Evolutionary conservation across 331 rosid species (phyloP).

Genomic region (Rosa hybrid): DNA sequence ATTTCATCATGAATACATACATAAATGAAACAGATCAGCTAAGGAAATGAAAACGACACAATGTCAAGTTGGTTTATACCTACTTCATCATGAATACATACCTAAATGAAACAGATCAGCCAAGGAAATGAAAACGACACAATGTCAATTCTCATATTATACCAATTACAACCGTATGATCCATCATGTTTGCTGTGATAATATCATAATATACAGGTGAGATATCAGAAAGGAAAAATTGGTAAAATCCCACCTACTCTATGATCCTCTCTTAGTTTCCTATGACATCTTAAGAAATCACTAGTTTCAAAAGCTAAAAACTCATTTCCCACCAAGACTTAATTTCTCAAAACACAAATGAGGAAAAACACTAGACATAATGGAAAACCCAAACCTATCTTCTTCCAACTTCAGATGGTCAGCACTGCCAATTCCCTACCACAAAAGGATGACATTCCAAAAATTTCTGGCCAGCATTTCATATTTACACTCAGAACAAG

Average conservation of each 20-base stretch:
- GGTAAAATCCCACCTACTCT: constrained; percentile 61
- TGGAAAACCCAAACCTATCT: constrained; percentile 36
- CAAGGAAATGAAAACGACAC: not conserved
- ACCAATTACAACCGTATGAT: constrained; percentile 49
- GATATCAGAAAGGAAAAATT: constrained; percentile 52
- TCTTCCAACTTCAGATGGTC: constrained; percentile 51
- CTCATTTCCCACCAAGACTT: constrained; percentile 27
- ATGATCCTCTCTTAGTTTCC: constrained; percentile 44
- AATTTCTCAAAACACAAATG: not conserved
- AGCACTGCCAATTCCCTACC: constrained; percentile 37
- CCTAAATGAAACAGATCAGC: not conserved
- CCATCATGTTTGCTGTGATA: constrained; percentile 46
- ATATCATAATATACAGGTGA: constrained; percentile 72
- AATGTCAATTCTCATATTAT: constrained; percentile 29
- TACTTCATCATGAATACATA: not conserved
- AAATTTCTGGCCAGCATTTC: constrained; percentile 49
- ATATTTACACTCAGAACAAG: constrained; percentile 75
- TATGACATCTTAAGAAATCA: constrained; percentile 40
- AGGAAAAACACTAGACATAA: not conserved
- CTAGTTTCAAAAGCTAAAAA: constrained; percentile 40
- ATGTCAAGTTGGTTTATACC: constrained; percentile 2
- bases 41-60: not conserved
- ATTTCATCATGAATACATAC: not conserved
- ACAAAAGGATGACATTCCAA: constrained; percentile 32
- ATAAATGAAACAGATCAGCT: not conserved